Evolutionary conservation across 768 basidiomycete genomes (phyloP), one percentile per base, ranked within the genome.

Genomic region (Suillus occidentalis): DNA sequence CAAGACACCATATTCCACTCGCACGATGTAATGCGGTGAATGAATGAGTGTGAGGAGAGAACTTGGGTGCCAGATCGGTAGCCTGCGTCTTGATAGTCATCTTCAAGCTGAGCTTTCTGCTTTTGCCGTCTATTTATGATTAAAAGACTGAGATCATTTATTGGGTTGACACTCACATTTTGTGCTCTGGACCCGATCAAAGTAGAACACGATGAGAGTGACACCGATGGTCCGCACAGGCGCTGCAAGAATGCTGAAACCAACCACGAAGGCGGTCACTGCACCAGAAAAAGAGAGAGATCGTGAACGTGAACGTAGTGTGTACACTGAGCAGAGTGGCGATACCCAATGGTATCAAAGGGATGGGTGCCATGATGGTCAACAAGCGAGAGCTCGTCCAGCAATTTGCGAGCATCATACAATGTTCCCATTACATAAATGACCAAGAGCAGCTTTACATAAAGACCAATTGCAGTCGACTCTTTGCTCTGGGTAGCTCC

Each of bases 31-130:
- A 72, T 0, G 88, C 90, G 25, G 87, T 82, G 14, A 86, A 80
- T 42, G 91, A 91, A 73, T 95, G n/a, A n/a, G n/a, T n/a, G n/a
- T n/a, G n/a, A n/a, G n/a, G n/a, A 89, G 12, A 96, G 76, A 25
- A 95, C 95, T 77, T 97, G 95, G 79, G 86, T 85, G 18, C 87
- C 91, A 37, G 79, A 84, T 52, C 95, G 83, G 72, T 94, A 87
- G 0, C 94, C 95, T 14, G 82, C 82, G 61, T 85, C 86, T 58
- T 89, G 84, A 70, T 91, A 87, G 0, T 90, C 92, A 49, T 91
- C 91, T 74, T 96, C 94, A 43, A 95, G 81, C 66, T 80, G 79
- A 4, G 85, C 84, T 74, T 97, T 98, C 61, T 82, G 80, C 60
- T 85, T 79, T 89, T 95, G 63, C 94, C 89, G 66, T 89, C 91